phyloP scores from a whole-genome alignment of 2,329 filamentous ascomycete species.

The Huntiella savannae region DNA sequence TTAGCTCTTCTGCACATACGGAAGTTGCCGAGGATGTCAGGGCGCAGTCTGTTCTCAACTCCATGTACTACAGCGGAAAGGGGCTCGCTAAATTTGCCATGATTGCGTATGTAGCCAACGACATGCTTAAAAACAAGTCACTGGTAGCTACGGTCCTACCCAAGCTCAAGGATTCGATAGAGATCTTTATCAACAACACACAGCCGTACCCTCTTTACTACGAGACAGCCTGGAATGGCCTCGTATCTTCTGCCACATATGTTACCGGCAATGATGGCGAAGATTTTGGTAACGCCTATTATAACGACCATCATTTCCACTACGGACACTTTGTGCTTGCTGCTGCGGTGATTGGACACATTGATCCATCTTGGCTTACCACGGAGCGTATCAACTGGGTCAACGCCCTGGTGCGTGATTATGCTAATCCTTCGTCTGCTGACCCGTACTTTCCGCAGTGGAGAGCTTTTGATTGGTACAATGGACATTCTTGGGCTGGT shows the following conservation, averaged over 20 bases:
- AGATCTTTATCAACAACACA: constrained; percentile 44
- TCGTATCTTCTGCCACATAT: constrained; percentile 62
- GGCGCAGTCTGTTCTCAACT: constrained; percentile 55
- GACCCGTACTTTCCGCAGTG: constrained; percentile 68
- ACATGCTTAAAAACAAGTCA: constrained; percentile 38
- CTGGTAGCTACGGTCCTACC: constrained; percentile 38
- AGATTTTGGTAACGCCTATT: constrained; percentile 82
- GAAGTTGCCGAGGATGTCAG: constrained; percentile 63
- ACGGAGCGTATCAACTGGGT: constrained; percentile 57
- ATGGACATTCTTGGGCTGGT: constrained; percentile 87
- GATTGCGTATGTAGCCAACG: constrained; percentile 44
- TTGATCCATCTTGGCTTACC: constrained; percentile 56
- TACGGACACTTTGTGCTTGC: constrained; percentile 83
- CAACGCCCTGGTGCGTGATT: constrained; percentile 66
- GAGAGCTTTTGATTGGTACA: constrained; percentile 80
- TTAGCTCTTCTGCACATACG: constrained; percentile 42
- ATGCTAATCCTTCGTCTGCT: constrained; percentile 51
- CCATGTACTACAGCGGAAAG: constrained; percentile 89
- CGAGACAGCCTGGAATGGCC: constrained; percentile 59
- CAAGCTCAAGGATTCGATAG: constrained; percentile 47
- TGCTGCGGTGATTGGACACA: constrained; percentile 60
- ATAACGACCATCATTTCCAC: constrained; percentile 60
- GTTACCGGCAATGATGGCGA: constrained; percentile 44
- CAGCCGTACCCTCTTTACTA: constrained; percentile 49
- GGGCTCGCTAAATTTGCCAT: constrained; percentile 58